A percentile compares a stretch with the other conserved stretches of the same genome.
Conservation (phyloP, 2,329 filamentous ascomycete species). For the Aureobasidium sp. region DNA sequence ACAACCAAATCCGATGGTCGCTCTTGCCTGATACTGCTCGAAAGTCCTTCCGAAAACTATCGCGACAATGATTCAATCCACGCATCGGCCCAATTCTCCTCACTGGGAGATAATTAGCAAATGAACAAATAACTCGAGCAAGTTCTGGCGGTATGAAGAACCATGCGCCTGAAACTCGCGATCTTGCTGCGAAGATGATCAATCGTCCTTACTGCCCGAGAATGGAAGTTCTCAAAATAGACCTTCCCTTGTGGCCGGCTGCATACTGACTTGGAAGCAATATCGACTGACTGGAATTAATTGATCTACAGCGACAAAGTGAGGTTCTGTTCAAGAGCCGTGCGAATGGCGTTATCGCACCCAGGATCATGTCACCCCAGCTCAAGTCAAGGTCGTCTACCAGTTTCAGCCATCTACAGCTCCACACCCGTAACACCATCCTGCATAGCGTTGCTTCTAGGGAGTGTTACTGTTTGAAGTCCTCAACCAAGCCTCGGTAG, state of each 20-base stretch:
- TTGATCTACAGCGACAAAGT: neutral
- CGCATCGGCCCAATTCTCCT: neutral
- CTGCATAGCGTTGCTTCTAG: neutral
- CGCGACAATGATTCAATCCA: neutral
- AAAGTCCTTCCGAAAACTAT: neutral
- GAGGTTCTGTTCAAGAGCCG: neutral
- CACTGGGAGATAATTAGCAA: neutral
- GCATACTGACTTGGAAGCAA: neutral
- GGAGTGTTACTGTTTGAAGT: neutral
- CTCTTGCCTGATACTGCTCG: neutral
- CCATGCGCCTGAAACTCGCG: neutral
- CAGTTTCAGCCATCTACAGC: neutral
- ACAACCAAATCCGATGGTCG: neutral
- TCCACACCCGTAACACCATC: conserved; percentile 6
- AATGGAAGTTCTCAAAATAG: neutral
- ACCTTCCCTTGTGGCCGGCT: neutral
- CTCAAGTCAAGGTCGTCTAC: neutral
- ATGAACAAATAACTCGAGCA: neutral
- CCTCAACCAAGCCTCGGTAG: neutral
- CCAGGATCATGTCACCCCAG: neutral
- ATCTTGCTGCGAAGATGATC: neutral
- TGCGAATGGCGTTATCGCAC: conserved; percentile 1
- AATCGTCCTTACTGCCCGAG: neutral
- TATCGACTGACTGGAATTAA: neutral
- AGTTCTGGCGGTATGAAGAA: neutral